A percentile compares a stretch with the other conserved stretches of the same genome.
These are phyloP conservation scores for Pythium periplocum DNA, from an alignment of 352 stramenopile genomes.

Conservation along the genomic window DNA sequence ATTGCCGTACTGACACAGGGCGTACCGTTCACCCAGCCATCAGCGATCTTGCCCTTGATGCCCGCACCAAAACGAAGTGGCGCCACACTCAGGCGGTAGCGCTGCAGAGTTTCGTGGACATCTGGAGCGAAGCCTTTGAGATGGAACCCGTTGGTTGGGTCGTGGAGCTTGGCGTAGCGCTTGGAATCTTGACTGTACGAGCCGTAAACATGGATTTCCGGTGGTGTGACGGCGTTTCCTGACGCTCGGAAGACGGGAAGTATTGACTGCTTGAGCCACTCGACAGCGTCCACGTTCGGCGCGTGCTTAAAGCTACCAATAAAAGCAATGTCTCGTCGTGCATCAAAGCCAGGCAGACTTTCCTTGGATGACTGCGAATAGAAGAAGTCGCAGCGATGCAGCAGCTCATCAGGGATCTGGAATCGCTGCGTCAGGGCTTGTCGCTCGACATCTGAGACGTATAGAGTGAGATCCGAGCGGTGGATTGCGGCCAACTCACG, in stretches of 20 bases:
- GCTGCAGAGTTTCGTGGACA: slow-evolving; percentile 61
- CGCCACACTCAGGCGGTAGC: slow-evolving; percentile 78
- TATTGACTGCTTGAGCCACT: slow-evolving; percentile 64
- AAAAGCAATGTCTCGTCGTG: slow-evolving; percentile 73
- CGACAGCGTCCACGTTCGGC: slow-evolving; percentile 89
- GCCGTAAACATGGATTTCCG: slow-evolving; percentile 85
- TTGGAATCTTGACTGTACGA: slow-evolving; percentile 55
- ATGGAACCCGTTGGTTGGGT: slow-evolving; percentile 38
- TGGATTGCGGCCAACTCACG: slow-evolving; percentile 75
- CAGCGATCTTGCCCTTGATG: slow-evolving; percentile 94
- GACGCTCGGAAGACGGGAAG: slow-evolving; percentile 61
- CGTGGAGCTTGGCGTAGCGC: slow-evolving; percentile 45
- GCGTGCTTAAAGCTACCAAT: slow-evolving; percentile 91
- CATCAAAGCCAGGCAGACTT: slow-evolving; percentile 19
- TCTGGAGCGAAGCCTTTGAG: slow-evolving; percentile 81
- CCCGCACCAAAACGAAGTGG: slow-evolving; percentile 91
- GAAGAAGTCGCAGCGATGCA: slow-evolving; percentile 71
- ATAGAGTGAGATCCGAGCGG: slow-evolving; percentile 70
- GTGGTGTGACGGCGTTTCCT: not conserved
- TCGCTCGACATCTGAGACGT: slow-evolving; percentile 60
- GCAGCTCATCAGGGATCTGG: slow-evolving; percentile 33
- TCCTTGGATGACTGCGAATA: slow-evolving; percentile 24
- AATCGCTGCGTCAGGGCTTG: slow-evolving; percentile 56
- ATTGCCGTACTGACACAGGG: slow-evolving; percentile 89
- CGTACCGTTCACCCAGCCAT: slow-evolving; percentile 89